Evolutionary conservation across 1,139 yeast genomes (phyloP).

Genomic region (Waltiozyma sp.): DNA sequence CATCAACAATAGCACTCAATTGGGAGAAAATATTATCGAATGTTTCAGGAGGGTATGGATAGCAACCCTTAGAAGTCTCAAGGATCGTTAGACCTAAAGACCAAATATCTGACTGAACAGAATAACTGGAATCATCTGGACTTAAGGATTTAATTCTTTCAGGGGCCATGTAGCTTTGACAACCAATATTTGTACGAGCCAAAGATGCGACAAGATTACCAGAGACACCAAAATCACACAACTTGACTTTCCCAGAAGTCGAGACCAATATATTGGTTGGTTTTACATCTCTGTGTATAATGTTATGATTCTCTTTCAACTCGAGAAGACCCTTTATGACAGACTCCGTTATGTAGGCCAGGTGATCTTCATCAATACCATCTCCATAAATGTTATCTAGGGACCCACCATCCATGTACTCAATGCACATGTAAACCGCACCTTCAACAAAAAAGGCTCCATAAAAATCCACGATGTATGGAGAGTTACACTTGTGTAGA

Average conservation of each 20-base stretch:
- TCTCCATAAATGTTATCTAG: constrained; percentile 76
- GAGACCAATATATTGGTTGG: constrained; percentile 88
- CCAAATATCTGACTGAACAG: constrained; percentile 96
- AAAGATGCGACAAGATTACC: constrained; percentile 93
- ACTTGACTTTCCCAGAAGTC: constrained; percentile 73
- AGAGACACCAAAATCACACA: constrained; percentile 94
- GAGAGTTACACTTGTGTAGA: constrained; percentile 80
- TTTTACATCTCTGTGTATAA: constrained; percentile 93
- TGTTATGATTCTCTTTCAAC: constrained; percentile 79
- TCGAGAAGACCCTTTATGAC: constrained; percentile 77
- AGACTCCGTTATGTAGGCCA: constrained; percentile 73
- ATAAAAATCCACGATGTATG: constrained; percentile 86
- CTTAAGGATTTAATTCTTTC: constrained; percentile 68
- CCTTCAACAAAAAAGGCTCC: constrained; percentile 98
- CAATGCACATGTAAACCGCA: constrained; percentile 97
- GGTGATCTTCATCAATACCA: constrained; percentile 71
- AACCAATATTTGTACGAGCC: constrained; percentile 94
- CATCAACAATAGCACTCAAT: constrained; percentile 91
- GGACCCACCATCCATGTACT: constrained; percentile 96
- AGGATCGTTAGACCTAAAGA: constrained; percentile 81
- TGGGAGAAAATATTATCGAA: constrained; percentile 85
- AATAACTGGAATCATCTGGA: constrained; percentile 68
- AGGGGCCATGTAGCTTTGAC: constrained; percentile 99
- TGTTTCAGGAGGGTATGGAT: constrained; percentile 94
- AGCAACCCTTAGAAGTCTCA: constrained; percentile 83